Evolutionary conservation across 1,284 basidiomycete genomes (phyloP).

Genomic region (Porodaedalea pini): DNA sequence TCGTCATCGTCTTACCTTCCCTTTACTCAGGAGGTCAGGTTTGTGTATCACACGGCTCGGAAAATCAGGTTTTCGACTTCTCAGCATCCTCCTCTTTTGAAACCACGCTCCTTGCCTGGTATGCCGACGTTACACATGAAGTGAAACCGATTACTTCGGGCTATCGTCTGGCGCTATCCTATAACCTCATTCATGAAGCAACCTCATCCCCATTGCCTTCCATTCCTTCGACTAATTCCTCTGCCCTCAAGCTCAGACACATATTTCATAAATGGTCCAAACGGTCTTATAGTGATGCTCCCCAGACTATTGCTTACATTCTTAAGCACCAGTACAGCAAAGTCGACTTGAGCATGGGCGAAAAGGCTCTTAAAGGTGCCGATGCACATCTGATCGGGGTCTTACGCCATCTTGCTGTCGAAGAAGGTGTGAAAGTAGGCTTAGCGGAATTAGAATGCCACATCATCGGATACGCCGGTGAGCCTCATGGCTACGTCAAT

Average conservation of each 20-base stretch:
- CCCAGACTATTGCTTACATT: constrained; percentile 27
- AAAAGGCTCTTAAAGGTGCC: constrained; percentile 27
- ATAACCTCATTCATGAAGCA: constrained; percentile 32
- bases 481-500: constrained; percentile 18
- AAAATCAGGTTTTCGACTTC: constrained; percentile 33
- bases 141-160: constrained; percentile 43
- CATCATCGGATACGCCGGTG: constrained; percentile 30
- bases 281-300: constrained; percentile 13
- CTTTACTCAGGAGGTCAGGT: constrained; percentile 40
- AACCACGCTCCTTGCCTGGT: constrained; percentile 44
- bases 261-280: constrained; percentile 34
- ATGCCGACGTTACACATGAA: constrained; percentile 44
- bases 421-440: constrained; percentile 27
- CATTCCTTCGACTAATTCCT: constrained; percentile 14
- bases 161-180: constrained; percentile 44
- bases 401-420: constrained; percentile 20
- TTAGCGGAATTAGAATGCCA: constrained; percentile 38
- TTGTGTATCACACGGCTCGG: constrained; percentile 35
- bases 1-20: constrained; percentile 44
- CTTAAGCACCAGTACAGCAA: constrained; percentile 30
- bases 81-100: constrained; percentile 28
- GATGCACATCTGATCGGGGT: constrained; percentile 26
- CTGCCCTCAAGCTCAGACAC: constrained; percentile 24
- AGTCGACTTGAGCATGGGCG: constrained; percentile 19
- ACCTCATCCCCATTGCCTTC: constrained; percentile 25